Conservation (phyloP, 495 filamentous ascomycete species). For the Penicillium verhagenii region DNA sequence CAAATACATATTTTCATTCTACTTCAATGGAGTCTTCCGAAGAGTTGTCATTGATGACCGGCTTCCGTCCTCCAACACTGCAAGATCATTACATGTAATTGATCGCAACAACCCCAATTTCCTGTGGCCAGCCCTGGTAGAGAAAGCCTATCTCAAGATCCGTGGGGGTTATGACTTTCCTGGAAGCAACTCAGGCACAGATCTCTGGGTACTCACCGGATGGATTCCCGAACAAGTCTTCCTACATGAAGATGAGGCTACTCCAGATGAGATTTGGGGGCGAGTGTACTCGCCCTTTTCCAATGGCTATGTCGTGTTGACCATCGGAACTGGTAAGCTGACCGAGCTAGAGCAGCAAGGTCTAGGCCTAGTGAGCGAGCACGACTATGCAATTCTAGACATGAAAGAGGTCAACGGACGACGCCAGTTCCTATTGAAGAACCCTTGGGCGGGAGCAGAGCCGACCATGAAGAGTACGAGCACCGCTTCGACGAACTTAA, state of each 20-base stretch:
- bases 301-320: slow-evolving; percentile 80
- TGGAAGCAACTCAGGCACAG: slow-evolving; percentile 95
- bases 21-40: slow-evolving; percentile 93
- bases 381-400: slow-evolving; percentile 91
- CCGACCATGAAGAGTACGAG: slow-evolving; percentile 15
- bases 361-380: slow-evolving; percentile 80
- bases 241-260: slow-evolving; percentile 76
- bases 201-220: slow-evolving; percentile 84
- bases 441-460: slow-evolving; percentile 85
- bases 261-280: slow-evolving; percentile 72
- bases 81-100: slow-evolving; percentile 77
- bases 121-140: slow-evolving; percentile 89
- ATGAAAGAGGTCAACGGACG: slow-evolving; percentile 64
- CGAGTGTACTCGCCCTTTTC: slow-evolving; percentile 73
- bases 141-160: slow-evolving; percentile 98
- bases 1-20: slow-evolving; percentile 86
- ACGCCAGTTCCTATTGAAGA: slow-evolving; percentile 79
- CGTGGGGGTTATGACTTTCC: slow-evolving; percentile 97
- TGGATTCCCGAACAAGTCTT: slow-evolving; percentile 98
- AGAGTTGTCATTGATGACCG: slow-evolving; percentile 88
- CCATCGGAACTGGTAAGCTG: slow-evolving; percentile 84
- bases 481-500: slow-evolving; percentile 6
- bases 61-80: slow-evolving; percentile 74
- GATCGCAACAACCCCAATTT: slow-evolving; percentile 75
- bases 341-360: slow-evolving; percentile 68